phyloP scores from a whole-genome alignment of 352 stramenopile species.

The Phytophthora gonapodyides region DNA sequence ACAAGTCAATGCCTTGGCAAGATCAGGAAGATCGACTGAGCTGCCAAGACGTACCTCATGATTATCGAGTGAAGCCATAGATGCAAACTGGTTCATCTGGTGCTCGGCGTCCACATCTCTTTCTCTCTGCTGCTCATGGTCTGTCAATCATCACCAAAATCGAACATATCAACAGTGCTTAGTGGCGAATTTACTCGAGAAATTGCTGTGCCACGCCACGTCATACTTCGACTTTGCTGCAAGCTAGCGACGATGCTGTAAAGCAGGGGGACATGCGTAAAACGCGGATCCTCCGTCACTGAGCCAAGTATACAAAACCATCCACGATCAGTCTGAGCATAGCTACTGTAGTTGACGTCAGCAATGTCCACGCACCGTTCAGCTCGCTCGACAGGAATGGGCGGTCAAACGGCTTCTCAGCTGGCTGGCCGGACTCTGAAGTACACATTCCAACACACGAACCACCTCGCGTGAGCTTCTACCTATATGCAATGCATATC shows the following conservation, averaged over 20 bases:
- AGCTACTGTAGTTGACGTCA: not conserved
- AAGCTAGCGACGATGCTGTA: conserved; percentile 78
- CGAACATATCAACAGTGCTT: not conserved
- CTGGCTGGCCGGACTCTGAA: conserved; percentile 82
- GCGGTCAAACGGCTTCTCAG: conserved; percentile 76
- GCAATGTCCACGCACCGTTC: conserved; percentile 40
- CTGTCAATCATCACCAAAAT: conserved; percentile 3
- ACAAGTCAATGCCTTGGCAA: not conserved
- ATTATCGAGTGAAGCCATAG: conserved; percentile 7
- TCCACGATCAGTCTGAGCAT: not conserved
- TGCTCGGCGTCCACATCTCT: conserved; percentile 22
- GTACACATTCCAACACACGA: conserved; percentile 9
- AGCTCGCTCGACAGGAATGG: conserved; percentile 86
- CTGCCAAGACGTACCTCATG: conserved; percentile 14
- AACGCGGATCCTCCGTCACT: conserved; percentile 73
- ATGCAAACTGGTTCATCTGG: conserved; percentile 35
- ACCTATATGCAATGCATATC: not conserved
- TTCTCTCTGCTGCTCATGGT: conserved; percentile 24
- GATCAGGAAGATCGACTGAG: not conserved
- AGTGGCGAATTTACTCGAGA: not conserved
- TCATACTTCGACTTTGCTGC: conserved; percentile 44
- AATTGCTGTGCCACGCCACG: not conserved
- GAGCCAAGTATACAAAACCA: not conserved
- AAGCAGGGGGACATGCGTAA: conserved; percentile 75
- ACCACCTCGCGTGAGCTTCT: conserved; percentile 12